Evolutionary conservation across 2,329 filamentous ascomycete species (phyloP).

Genomic region (Xylariaceae sp.): DNA sequence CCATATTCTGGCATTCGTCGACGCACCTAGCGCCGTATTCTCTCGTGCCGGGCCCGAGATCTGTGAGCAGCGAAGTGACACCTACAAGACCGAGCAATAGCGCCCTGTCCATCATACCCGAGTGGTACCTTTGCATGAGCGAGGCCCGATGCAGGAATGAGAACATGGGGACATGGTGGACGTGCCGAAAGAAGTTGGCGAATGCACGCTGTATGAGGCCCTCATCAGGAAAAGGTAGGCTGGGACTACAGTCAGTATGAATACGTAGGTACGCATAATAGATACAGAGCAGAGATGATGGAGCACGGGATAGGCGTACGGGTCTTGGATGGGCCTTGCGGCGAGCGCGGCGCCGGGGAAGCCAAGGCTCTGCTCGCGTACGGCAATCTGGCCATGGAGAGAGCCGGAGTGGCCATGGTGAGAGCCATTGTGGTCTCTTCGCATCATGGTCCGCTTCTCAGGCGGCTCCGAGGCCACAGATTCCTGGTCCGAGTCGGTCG

Average conservation of each 20-base stretch:
- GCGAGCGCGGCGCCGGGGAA: conserved; percentile 9
- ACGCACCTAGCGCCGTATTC: conserved; percentile 48
- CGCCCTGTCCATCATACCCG: conserved; percentile 47
- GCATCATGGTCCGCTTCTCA: conserved; percentile 24
- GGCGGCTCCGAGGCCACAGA: conserved; percentile 26
- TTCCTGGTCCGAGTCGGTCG: conserved; percentile 25
- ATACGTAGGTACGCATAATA: too few relatives aligned
- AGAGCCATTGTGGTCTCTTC: conserved; percentile 23
- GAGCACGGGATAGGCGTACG: conserved; percentile 16
- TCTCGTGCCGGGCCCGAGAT: conserved; percentile 43
- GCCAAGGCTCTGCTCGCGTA: conserved; percentile 13
- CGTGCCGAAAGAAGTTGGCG: conserved; percentile 50
- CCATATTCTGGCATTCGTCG: conserved; percentile 45
- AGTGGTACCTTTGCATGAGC: conserved; percentile 51
- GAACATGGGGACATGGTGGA: conserved; percentile 52
- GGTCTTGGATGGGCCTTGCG: conserved; percentile 14
- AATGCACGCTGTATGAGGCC: conserved; percentile 44
- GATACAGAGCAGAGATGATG: conserved; percentile 6
- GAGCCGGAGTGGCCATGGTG: conserved; percentile 22
- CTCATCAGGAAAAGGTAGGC: conserved; percentile 35
- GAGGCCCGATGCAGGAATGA: conserved; percentile 53
- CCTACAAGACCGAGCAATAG: conserved; percentile 47
- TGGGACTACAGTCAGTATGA: conserved; percentile 26
- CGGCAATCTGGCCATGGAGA: conserved; percentile 16
- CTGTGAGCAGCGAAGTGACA: conserved; percentile 48